Base-by-base conservation (phyloP, 257 asterid species). In the Solanum etuberosum region DNA sequence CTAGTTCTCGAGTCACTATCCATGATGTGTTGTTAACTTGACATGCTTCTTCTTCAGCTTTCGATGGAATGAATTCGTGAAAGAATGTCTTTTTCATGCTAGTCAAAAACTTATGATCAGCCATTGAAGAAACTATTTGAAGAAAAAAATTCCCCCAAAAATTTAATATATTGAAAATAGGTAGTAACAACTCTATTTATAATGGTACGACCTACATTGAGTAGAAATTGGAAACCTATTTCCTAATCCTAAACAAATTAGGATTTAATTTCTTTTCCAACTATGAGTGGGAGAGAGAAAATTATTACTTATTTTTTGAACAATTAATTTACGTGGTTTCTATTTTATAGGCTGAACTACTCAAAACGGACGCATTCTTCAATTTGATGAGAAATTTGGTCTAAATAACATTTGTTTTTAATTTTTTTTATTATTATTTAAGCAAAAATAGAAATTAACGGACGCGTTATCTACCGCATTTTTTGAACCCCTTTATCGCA, bases 71-170 rank as follows among this genome's bases (percentile, higher is more conserved):
- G 38, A 92, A 90, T 74, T 91, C 88, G 65, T 91, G 88, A 87
- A 74, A 88, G n/a, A 88, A 91, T 6, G 93, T 83, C 51, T 90
- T 94, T 78, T 91, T 91, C 88, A 83, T 90, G 51, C 20, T 73
- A 11, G 25, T 20, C 54, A 73, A 37, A 37, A 31, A 16, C 34
- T 38, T 76, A 11, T 23, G 31, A 23, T 35, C 81, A 35, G 0
- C 81, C 29, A 72, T 72, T 5, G 18, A 72, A 67, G 21, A 67
- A 27, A 67, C 4, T 67, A 6, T 13, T 7, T 13, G 32, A 63
- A 63, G 15, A 6, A 63, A 25, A 25, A 37, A 67, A 29, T 67
- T 27, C 37, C 35, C 37, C 21, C 16, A 13, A 67, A 65, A 27
- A 13, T 67, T 18, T 27, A 67, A 13, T 67, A 29, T 5, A 27